Base-by-base conservation (phyloP, 139 green algal genomes). In the Micractinium conductrix region DNA sequence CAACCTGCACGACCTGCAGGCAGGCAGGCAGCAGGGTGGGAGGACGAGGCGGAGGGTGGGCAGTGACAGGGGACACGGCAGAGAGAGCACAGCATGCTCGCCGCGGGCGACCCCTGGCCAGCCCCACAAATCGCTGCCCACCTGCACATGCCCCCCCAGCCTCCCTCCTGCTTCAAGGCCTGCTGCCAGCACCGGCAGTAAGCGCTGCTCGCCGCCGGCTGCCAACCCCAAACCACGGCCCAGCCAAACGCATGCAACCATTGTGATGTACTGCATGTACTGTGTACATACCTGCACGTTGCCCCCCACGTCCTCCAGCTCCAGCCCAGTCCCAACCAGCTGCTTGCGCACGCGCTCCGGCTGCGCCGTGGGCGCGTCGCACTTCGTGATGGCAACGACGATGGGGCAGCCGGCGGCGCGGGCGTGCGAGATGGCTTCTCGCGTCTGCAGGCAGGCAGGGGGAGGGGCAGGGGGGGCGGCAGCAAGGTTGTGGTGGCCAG, bases 371-470 rank as follows among this genome's bases (percentile, higher is more conserved):
- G 90, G 86, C 38, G 94, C 79, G 85, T 97, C 94, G 71, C 92
- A 96, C 91, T 98, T 98, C 26, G 94, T 97, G 28, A 98, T 89
- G 2, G 95, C 96, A n/a, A 98, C 93, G 26, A 98, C 92, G 22
- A 98, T 87, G 30, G 94, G 93, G 84, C 93, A 96, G 38, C 91
- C 90, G 0, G 94, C 91, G 0, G 89, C 86, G 0, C 76, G 60
- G 7, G 92, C 91, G 67, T 97, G 95, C 5, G 88, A 89, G 14
- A 96, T 86, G 33, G 94, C 95, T 83, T 98, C 96, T 0, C 89
- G 76, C 2, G 95, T 98, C 76, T 92, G 88, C 33, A 40, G 44
- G 24, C 43, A 42, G 12, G 30, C 44, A 62, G 22, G 17, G n/a
- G n/a, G n/a, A n/a, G n/a, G n/a, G n/a, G n/a, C n/a, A n/a, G n/a